Percentiles rank a stretch among this genome's conserved stretches.
phyloP scores from a whole-genome alignment of 2,329 filamentous ascomycete species.

The Xylariaceae sp. region DNA sequence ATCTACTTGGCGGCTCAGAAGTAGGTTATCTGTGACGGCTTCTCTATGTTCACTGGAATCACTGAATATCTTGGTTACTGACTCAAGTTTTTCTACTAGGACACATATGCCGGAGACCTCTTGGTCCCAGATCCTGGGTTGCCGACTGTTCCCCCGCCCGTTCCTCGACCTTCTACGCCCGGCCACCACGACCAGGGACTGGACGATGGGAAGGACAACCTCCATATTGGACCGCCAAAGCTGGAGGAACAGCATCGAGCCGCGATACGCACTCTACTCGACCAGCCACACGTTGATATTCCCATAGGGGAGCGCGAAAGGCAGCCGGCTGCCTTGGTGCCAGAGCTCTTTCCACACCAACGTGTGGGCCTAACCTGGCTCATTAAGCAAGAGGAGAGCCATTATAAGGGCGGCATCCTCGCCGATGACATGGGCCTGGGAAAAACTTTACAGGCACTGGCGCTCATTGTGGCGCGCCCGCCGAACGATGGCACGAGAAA shows the following conservation, averaged over 20 bases:
- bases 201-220: too few relatives aligned
- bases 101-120: too few relatives aligned
- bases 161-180: too few relatives aligned
- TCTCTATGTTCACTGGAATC: too few relatives aligned
- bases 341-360: constrained; percentile 27
- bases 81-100: too few relatives aligned
- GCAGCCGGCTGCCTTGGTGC: constrained; percentile 11
- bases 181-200: too few relatives aligned
- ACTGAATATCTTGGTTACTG: too few relatives aligned
- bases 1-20: too few relatives aligned
- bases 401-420: constrained; percentile 28
- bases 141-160: too few relatives aligned
- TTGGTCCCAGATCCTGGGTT: too few relatives aligned
- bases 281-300: constrained; percentile 16
- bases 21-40: too few relatives aligned
- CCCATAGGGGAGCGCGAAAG: constrained; percentile 14
- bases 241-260: neutral
- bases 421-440: constrained; percentile 32
- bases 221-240: too few relatives aligned
- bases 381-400: constrained; percentile 27
- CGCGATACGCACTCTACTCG: constrained; percentile 17
- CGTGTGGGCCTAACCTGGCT: constrained; percentile 30
- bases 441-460: constrained; percentile 31
- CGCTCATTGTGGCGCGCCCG: constrained; percentile 28
- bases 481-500: constrained; percentile 22